These are phyloP conservation scores for Rhinocladiella mackenziei DNA, from an alignment of 2,329 filamentous ascomycete species.

Conservation along the genomic window DNA sequence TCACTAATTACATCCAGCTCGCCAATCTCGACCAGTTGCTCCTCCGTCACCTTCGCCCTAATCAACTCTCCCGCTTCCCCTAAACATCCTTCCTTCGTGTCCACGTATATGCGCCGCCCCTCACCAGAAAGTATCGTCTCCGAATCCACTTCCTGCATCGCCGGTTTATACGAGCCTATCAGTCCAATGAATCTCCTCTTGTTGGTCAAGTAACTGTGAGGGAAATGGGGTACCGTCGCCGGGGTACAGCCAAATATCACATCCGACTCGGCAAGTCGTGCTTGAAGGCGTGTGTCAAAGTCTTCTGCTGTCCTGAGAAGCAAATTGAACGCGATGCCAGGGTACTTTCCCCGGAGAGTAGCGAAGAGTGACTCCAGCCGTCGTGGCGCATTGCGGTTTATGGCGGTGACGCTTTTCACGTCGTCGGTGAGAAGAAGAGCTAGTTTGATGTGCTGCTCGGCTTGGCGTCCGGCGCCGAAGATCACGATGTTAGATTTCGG, in stretches of 20 bases:
- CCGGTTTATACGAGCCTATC: conserved; percentile 54
- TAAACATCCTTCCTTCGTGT: conserved; percentile 61
- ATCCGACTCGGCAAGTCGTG: conserved; percentile 36
- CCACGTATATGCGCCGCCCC: conserved; percentile 44
- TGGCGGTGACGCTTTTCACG: conserved; percentile 65
- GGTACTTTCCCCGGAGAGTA: conserved; percentile 38
- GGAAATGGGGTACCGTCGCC: conserved; percentile 43
- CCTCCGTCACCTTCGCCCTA: conserved; percentile 36
- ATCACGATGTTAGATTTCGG: conserved; percentile 36
- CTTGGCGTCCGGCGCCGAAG: conserved; percentile 49
- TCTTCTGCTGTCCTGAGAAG: conserved; percentile 60
- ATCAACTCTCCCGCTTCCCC: conserved; percentile 38
- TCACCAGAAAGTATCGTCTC: conserved; percentile 51
- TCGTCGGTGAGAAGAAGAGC: conserved; percentile 47
- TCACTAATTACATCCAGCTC: conserved; percentile 35
- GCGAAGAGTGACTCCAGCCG: conserved; percentile 50
- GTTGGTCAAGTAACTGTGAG: conserved; percentile 35
- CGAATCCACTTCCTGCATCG: conserved; percentile 50
- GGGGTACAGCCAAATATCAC: conserved; percentile 51
- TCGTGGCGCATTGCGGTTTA: conserved; percentile 61
- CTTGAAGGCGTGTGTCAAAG: conserved; percentile 33
- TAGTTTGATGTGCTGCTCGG: conserved; percentile 49
- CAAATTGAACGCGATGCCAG: conserved; percentile 33
- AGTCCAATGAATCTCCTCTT: conserved; percentile 47
- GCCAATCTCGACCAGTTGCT: conserved; percentile 44